These are phyloP conservation scores for Cladophialophora immunda DNA, from an alignment of 2,329 filamentous ascomycete species.

Conservation along the genomic window DNA sequence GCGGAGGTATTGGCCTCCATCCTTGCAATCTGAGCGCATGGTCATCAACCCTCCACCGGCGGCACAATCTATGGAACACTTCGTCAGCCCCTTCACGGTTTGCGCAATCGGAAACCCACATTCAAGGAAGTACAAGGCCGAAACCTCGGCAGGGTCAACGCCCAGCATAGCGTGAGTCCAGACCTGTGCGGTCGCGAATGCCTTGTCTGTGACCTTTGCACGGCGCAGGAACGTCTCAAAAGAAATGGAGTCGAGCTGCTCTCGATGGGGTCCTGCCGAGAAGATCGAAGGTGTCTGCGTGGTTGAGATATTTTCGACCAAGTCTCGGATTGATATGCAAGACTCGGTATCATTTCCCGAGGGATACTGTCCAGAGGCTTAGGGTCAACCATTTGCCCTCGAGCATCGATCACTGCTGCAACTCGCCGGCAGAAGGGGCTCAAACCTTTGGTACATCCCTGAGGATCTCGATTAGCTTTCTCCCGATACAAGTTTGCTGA, in stretches of 20 bases:
- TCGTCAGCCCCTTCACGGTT: neutral
- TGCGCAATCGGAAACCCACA: constrained; percentile 40
- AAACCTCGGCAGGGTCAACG: constrained; percentile 58
- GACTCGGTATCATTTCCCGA: constrained; percentile 32
- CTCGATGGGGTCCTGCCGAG: constrained; percentile 29
- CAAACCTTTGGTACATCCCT: constrained; percentile 16
- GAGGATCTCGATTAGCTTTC: neutral
- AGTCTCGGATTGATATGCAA: constrained; percentile 33
- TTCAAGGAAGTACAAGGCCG: constrained; percentile 63
- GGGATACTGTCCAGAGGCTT: constrained; percentile 23
- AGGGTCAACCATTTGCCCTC: neutral
- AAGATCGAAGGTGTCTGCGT: constrained; percentile 33
- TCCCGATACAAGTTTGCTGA: neutral
- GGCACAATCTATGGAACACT: constrained; percentile 52
- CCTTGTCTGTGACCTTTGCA: constrained; percentile 35
- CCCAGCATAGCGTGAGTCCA: constrained; percentile 58
- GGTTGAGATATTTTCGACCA: constrained; percentile 28
- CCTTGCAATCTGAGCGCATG: constrained; percentile 62
- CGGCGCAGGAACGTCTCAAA: constrained; percentile 52
- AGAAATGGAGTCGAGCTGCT: constrained; percentile 48
- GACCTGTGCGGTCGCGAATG: constrained; percentile 49
- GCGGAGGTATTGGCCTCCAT: constrained; percentile 64
- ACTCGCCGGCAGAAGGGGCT: neutral
- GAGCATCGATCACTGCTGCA: neutral
- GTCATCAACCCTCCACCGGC: constrained; percentile 60